Conservation (phyloP, 768 basidiomycete species). For the Melanogaster broomeanus region DNA sequence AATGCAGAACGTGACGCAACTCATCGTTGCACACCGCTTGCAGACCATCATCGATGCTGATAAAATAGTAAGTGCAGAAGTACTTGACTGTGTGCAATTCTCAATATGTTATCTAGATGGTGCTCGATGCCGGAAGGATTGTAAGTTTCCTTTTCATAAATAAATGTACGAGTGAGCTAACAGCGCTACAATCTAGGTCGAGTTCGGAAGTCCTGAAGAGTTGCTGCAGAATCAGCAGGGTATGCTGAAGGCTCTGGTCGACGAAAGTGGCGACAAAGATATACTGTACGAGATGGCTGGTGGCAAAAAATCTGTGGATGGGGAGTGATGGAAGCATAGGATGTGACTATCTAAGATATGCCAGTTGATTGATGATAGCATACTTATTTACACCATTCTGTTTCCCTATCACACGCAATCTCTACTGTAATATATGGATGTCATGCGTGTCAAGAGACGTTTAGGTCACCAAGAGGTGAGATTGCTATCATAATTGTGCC, state of each 20-base stretch:
- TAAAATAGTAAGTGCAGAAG: conserved; percentile 42
- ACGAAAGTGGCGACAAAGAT: conserved; percentile 55
- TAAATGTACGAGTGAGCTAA: background rate
- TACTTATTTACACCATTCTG: conserved; percentile 12
- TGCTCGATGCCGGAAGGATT: conserved; percentile 41
- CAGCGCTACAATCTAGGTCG: conserved; percentile 30
- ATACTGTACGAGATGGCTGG: conserved; percentile 43
- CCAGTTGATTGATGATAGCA: too few relatives aligned
- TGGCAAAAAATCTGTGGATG: background rate
- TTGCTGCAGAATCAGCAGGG: conserved; percentile 54
- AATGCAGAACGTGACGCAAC: conserved; percentile 48
- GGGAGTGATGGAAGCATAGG: too few relatives aligned
- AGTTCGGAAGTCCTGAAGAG: conserved; percentile 51
- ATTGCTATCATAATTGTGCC: background rate
- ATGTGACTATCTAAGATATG: too few relatives aligned
- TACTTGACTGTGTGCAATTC: background rate
- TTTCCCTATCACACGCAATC: conserved; percentile 29
- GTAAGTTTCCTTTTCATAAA: conserved; percentile 22
- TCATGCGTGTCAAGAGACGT: background rate
- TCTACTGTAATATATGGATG: conserved; percentile 12
- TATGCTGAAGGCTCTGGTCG: conserved; percentile 51
- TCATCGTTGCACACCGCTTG: conserved; percentile 60
- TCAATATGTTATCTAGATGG: conserved; percentile 32
- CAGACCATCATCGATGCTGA: conserved; percentile 63
- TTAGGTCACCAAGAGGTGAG: too few relatives aligned